phyloP scores from a whole-genome alignment of 2,329 filamentous ascomycete genomes.

The Talaromyces piceae region DNA sequence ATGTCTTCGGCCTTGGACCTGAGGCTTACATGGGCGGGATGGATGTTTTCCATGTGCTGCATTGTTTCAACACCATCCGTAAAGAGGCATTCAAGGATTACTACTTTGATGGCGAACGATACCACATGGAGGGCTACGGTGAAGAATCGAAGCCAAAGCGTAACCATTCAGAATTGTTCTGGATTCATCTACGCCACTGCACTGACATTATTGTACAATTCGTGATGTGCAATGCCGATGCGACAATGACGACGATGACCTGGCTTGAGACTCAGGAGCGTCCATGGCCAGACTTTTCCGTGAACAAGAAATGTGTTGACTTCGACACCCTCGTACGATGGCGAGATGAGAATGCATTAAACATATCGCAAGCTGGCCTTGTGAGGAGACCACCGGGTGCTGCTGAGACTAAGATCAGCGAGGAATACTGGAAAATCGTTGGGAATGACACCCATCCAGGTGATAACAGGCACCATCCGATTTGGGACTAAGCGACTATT shows the following conservation, averaged over 20 bases:
- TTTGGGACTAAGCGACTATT: background rate
- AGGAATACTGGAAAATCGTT: constrained; percentile 10
- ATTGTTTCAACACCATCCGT: constrained; percentile 32
- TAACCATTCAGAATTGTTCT: constrained; percentile 10
- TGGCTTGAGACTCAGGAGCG: constrained; percentile 24
- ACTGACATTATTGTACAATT: constrained; percentile 29
- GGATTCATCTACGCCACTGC: constrained; percentile 29
- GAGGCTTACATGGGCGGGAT: constrained; percentile 28
- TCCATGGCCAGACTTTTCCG: constrained; percentile 27
- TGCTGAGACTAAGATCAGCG: constrained; percentile 2
- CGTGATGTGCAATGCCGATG: constrained; percentile 25
- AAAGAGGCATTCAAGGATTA: constrained; percentile 16
- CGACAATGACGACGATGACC: constrained; percentile 25
- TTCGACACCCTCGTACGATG: constrained; percentile 16
- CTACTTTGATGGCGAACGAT: constrained; percentile 8
- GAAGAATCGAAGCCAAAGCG: constrained; percentile 13
- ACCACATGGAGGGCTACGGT: constrained; percentile 11
- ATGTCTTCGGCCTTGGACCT: constrained; percentile 21
- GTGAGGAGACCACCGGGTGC: constrained; percentile 8
- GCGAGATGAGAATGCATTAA: constrained; percentile 12
- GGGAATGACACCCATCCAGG: constrained; percentile 9
- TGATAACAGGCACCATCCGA: constrained; percentile 9
- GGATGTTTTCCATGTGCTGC: constrained; percentile 34
- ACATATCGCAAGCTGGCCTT: constrained; percentile 7
- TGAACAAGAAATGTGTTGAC: constrained; percentile 26